Evolutionary conservation across 148 eudicot species (phyloP), one percentile per base, ranked within the genome.

Genomic region (Rhododendron molle): DNA sequence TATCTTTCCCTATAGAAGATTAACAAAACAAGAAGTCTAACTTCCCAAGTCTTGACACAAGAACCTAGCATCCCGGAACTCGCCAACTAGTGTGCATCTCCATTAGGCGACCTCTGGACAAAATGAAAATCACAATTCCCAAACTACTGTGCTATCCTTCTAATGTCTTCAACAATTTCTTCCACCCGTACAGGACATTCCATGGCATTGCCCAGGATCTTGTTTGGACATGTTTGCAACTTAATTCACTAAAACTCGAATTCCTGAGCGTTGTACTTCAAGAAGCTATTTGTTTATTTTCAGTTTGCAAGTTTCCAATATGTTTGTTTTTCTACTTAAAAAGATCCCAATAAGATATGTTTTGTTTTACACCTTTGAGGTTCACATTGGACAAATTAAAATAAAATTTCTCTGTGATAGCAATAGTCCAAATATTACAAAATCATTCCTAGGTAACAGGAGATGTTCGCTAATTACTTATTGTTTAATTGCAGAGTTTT

Each of bases 401-500:
- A 7, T 8, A 8, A 62, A 62, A 1, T 60, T 23, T 62, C 26
- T 62, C 28, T 9, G 69, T 62, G 72, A n/a, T n/a, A 65, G 26
- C 72, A 65, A 65, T n/a, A 65, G 30, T 23, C 13, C 71, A 65
- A 8, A n/a, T 10, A n/a, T n/a, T 21, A 47, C 16, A 34, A 65
- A 49, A 6, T 78, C 38, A 21, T 40, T 50, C n/a, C 12, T 28
- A 38, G 2, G 7, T 9, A 71, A 28, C 26, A 38, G 5, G 69
- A 74, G 36, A 36, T 43, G 43, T 44, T 52, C 10, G 12, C 47
- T 56, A 81, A 74, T 60, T 28, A 52, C 16, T 14, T 90, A 90
- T 18, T 58, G n/a, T 58, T 58, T 58, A 21, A 58, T 58, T 58
- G 65, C 65, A 58, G 65, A 58, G 65, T 58, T 58, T 58, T 58